Conservation (phyloP, 2,329 filamentous ascomycete species). For the Ambrosiella xylebori region DNA sequence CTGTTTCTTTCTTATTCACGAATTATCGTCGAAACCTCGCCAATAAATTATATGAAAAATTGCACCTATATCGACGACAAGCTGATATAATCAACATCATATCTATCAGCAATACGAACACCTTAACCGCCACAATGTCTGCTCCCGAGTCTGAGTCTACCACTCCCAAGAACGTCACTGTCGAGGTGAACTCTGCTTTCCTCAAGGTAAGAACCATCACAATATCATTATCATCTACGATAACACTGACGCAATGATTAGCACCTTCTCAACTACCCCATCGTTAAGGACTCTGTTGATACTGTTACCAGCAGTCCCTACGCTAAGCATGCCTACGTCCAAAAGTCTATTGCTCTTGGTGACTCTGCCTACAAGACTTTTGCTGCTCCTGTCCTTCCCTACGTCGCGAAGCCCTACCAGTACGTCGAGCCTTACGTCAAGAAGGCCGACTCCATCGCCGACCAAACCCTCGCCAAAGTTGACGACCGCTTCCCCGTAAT, state of each 20-base stretch:
- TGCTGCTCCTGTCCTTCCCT: constrained; percentile 61
- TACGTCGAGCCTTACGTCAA: constrained; percentile 73
- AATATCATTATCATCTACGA: background rate
- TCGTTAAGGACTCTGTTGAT: constrained; percentile 58
- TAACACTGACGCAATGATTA: constrained; percentile 21
- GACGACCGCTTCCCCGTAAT: constrained; percentile 56
- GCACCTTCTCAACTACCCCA: constrained; percentile 73
- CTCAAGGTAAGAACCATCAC: constrained; percentile 25
- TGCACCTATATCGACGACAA: background rate
- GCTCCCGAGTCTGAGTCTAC: constrained; percentile 16
- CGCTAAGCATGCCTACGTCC: constrained; percentile 67
- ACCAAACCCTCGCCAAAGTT: constrained; percentile 51
- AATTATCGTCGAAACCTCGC: background rate
- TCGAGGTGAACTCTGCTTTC: constrained; percentile 28
- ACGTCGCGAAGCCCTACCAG: constrained; percentile 51
- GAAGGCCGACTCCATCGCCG: constrained; percentile 62
- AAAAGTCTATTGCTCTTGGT: constrained; percentile 62
- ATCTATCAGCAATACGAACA: background rate
- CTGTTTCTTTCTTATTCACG: background rate
- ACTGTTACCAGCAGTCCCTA: constrained; percentile 34
- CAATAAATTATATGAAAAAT: background rate
- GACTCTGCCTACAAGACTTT: constrained; percentile 60
- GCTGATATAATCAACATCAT: background rate
- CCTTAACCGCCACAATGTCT: constrained; percentile 19
- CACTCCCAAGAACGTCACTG: constrained; percentile 4